Conservation (phyloP, 192 early-diverging fungal genomes). For the Coemansia sp. region DNA sequence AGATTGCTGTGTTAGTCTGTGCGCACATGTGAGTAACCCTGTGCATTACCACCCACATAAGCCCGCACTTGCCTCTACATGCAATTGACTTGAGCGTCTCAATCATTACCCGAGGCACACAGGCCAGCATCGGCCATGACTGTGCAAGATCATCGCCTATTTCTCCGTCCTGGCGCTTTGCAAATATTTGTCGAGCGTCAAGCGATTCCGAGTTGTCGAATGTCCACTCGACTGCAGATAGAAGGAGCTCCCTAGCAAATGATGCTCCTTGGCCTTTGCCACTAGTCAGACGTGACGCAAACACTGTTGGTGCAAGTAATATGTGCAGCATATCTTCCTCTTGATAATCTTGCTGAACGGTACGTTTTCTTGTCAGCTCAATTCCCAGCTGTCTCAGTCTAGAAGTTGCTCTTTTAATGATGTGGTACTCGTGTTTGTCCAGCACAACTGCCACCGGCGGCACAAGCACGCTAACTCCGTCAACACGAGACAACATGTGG, state of each 20-base stretch:
- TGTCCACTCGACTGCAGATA: constrained; percentile 22
- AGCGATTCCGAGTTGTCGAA: background rate
- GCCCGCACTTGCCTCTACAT: constrained; percentile 15
- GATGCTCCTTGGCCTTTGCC: background rate
- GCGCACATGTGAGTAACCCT: background rate
- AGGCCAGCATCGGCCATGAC: constrained; percentile 38
- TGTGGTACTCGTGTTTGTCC: constrained; percentile 14
- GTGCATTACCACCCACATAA: background rate
- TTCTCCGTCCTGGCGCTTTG: background rate
- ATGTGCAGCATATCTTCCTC: constrained; percentile 2
- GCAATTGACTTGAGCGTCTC: constrained; percentile 42
- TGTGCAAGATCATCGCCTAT: background rate
- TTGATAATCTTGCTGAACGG: background rate
- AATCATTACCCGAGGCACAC: constrained; percentile 19
- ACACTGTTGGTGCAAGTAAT: constrained; percentile 27
- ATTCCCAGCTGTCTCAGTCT: constrained; percentile 30
- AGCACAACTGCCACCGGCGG: constrained; percentile 26
- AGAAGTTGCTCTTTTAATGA: background rate
- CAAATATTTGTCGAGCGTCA: background rate
- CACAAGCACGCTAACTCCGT: constrained; percentile 37
- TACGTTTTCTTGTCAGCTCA: background rate
- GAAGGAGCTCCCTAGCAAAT: constrained; percentile 32
- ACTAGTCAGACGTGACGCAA: constrained; percentile 30
- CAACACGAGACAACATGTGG: constrained; percentile 13
- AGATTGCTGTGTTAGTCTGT: background rate